These are phyloP conservation scores for Epichloe coenophiala DNA, from an alignment of 2,329 filamentous ascomycete genomes.

Conservation along the genomic window DNA sequence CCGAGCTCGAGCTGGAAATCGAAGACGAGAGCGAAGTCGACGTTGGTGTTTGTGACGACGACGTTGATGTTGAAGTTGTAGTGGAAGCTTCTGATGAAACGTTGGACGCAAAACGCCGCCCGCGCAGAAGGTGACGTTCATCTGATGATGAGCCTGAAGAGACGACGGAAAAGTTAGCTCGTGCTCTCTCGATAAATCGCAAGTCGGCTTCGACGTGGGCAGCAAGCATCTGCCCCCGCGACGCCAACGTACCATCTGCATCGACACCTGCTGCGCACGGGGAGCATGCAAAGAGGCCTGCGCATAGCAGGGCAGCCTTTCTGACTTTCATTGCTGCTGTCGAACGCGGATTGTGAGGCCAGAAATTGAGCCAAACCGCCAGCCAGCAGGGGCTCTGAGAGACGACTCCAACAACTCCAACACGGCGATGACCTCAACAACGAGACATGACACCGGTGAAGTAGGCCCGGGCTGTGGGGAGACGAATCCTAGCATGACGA, in stretches of 20 bases:
- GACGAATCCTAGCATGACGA: conserved; percentile 1
- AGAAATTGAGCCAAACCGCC: neutral
- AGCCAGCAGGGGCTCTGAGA: neutral
- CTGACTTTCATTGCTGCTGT: conserved; percentile 9
- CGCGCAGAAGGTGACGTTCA: neutral
- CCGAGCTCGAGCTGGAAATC: neutral
- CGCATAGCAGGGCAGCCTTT: conserved; percentile 7
- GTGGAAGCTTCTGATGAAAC: neutral
- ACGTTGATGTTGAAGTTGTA: neutral
- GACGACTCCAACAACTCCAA: neutral
- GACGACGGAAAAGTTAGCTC: neutral
- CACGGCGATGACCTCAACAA: neutral
- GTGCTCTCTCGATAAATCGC: neutral
- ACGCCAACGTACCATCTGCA: conserved; percentile 3
- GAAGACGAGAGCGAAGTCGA: neutral
- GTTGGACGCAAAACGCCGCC: neutral
- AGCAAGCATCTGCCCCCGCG: neutral
- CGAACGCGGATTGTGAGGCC: neutral
- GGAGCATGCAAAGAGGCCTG: conserved; percentile 6
- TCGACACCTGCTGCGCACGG: conserved; percentile 9
- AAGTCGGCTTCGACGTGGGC: neutral
- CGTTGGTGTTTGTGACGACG: neutral
- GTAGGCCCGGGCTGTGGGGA: neutral
- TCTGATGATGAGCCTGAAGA: neutral
- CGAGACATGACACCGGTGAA: conserved; percentile 1